Conservation (phyloP, 768 basidiomycete species). For the Infundibulicybe gibba region DNA sequence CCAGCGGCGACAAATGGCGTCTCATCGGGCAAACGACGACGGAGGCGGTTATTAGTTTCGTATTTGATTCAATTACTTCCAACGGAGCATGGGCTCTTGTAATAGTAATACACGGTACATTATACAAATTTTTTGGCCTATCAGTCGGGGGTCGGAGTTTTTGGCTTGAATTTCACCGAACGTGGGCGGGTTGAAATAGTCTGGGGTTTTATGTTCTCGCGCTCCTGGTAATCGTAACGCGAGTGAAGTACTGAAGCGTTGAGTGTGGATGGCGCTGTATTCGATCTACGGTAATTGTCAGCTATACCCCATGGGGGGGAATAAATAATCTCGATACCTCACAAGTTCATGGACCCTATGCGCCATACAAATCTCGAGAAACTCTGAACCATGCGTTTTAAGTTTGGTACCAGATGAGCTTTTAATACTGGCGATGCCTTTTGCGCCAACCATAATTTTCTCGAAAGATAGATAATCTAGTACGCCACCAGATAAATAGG, state of each 20-base stretch:
- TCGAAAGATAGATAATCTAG: slow-evolving; percentile 34
- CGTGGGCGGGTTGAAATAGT: background rate
- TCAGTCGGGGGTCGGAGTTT: background rate
- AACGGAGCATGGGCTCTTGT: background rate
- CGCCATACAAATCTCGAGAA: slow-evolving; percentile 33
- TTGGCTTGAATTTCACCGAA: background rate
- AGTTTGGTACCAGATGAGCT: slow-evolving; percentile 19
- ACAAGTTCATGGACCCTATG: slow-evolving; percentile 14
- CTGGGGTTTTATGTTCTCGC: background rate
- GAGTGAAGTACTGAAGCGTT: background rate
- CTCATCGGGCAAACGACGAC: slow-evolving; percentile 68
- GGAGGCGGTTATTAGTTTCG: slow-evolving; percentile 49
- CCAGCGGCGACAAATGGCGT: slow-evolving; percentile 87
- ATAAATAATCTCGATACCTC: slow-evolving; percentile 4
- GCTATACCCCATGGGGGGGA: background rate
- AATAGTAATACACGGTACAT: slow-evolving; percentile 2
- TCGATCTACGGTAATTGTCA: background rate
- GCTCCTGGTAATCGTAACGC: slow-evolving; percentile 19
- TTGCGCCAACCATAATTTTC: slow-evolving; percentile 26
- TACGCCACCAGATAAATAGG: background rate
- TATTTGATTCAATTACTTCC: no score
- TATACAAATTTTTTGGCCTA: slow-evolving; percentile 1
- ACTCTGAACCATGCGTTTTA: slow-evolving; percentile 30
- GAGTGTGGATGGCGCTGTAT: background rate
- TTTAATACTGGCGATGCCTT: slow-evolving; percentile 19